These are phyloP conservation scores for Rutstroemia sp. DNA, from an alignment of 2,329 filamentous ascomycete genomes.

Conservation along the genomic window DNA sequence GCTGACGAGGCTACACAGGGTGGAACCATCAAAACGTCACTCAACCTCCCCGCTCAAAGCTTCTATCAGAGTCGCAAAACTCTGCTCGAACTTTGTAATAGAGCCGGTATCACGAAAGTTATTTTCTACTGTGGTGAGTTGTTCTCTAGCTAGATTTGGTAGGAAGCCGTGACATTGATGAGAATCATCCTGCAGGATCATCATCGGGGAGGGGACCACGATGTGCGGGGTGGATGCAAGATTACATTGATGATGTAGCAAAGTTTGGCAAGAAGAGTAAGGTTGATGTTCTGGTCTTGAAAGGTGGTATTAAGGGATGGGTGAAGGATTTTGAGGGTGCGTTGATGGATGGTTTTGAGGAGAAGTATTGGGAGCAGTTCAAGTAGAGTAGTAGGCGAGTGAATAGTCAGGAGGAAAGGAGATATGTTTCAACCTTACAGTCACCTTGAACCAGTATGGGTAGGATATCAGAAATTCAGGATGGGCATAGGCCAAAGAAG, in stretches of 20 bases:
- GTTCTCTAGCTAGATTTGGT: neutral
- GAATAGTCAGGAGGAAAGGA: neutral
- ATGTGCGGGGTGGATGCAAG: slow-evolving; percentile 49
- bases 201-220: slow-evolving; percentile 43
- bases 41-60: slow-evolving; percentile 50
- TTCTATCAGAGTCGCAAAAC: slow-evolving; percentile 43
- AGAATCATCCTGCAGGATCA: slow-evolving; percentile 35
- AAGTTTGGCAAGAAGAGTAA: slow-evolving; percentile 33
- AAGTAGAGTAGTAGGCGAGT: slow-evolving; percentile 12
- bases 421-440: neutral
- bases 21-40: slow-evolving; percentile 50
- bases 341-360: slow-evolving; percentile 45
- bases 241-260: slow-evolving; percentile 41
- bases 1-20: slow-evolving; percentile 33
- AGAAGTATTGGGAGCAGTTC: slow-evolving; percentile 29
- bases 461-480: too few relatives aligned
- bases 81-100: slow-evolving; percentile 42
- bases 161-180: neutral
- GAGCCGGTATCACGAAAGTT: slow-evolving; percentile 40
- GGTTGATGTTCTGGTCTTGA: slow-evolving; percentile 41
- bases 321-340: slow-evolving; percentile 40
- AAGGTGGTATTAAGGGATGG: slow-evolving; percentile 50
- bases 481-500: neutral
- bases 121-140: slow-evolving; percentile 51
- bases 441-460: neutral